A percentile compares a stretch with the other conserved stretches of the same genome.
Conservation (phyloP, 164 flowering plant genomes). For the Saururus chinensis region DNA sequence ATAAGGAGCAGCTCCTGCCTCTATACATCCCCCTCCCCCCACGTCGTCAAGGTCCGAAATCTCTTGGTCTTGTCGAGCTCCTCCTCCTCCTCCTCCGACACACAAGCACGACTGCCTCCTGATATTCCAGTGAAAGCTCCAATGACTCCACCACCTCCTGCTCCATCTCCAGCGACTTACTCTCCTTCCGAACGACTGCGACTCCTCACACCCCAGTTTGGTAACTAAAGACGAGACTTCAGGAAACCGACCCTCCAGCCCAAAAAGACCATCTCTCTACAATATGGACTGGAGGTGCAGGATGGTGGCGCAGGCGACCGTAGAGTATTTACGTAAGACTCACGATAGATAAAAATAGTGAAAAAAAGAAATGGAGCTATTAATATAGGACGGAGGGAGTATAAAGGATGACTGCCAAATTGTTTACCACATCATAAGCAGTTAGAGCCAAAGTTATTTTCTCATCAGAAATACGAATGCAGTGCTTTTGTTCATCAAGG, state of each 20-base stretch:
- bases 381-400: no score
- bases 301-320: no score
- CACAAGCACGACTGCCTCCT: slow-evolving; percentile 34
- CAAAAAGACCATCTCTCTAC: slow-evolving; percentile 38
- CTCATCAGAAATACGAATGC: slow-evolving; percentile 89
- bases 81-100: slow-evolving; percentile 40
- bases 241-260: background rate
- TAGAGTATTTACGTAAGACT: no score
- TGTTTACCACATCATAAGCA: slow-evolving; percentile 83
- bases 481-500: slow-evolving; percentile 90
- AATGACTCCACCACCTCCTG: slow-evolving; percentile 30
- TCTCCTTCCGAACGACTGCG: no score
- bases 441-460: slow-evolving; percentile 79
- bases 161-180: no score
- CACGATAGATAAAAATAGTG: no score
- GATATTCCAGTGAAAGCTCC: slow-evolving; percentile 67
- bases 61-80: slow-evolving; percentile 42
- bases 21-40: slow-evolving; percentile 79
- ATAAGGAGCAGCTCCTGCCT: slow-evolving; percentile 84
- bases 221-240: slow-evolving; percentile 30
- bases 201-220: slow-evolving; percentile 42
- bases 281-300: no score
- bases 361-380: no score
- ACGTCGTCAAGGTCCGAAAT: slow-evolving; percentile 73
- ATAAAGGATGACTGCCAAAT: no score